Evolutionary conservation across 1,139 yeast species (phyloP).

Genomic region (Suhomyces ambrosiae): DNA sequence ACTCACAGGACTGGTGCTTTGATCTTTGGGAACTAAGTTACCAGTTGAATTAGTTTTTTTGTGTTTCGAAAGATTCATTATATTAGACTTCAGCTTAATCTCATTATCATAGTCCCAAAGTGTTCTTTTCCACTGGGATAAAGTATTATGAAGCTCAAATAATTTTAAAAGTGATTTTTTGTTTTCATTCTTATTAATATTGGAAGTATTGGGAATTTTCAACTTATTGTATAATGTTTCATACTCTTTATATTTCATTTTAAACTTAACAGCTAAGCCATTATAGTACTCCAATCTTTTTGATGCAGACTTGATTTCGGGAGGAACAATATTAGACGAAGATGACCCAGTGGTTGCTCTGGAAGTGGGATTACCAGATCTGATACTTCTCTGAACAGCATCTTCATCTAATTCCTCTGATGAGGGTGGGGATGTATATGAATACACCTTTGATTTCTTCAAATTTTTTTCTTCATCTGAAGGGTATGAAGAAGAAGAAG

Average conservation of each 20-base stretch:
- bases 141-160: conserved; percentile 27
- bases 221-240: conserved; percentile 31
- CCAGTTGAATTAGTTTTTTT: conserved; percentile 24
- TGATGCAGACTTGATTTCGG: conserved; percentile 17
- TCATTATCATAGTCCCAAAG: conserved; percentile 39
- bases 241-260: conserved; percentile 42
- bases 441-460: conserved; percentile 18
- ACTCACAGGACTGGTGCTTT: conserved; percentile 9
- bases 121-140: conserved; percentile 30
- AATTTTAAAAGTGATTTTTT: conserved; percentile 25
- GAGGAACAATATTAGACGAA: conserved; percentile 6
- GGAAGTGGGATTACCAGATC: conserved; percentile 14
- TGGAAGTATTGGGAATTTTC: conserved; percentile 11
- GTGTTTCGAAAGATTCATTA: conserved; percentile 40
- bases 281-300: conserved; percentile 27
- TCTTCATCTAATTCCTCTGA: conserved; percentile 19
- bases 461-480: conserved; percentile 22
- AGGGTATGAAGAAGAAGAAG: conserved; percentile 24
- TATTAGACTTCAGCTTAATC: conserved; percentile 31
- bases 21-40: conserved; percentile 1
- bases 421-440: conserved; percentile 23
- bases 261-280: conserved; percentile 40
- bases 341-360: conserved; percentile 3
- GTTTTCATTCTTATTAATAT: conserved; percentile 17
- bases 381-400: conserved; percentile 5